Evolutionary conservation across 2,329 filamentous ascomycete genomes (phyloP).

Genomic region (Beauveria sp.): DNA sequence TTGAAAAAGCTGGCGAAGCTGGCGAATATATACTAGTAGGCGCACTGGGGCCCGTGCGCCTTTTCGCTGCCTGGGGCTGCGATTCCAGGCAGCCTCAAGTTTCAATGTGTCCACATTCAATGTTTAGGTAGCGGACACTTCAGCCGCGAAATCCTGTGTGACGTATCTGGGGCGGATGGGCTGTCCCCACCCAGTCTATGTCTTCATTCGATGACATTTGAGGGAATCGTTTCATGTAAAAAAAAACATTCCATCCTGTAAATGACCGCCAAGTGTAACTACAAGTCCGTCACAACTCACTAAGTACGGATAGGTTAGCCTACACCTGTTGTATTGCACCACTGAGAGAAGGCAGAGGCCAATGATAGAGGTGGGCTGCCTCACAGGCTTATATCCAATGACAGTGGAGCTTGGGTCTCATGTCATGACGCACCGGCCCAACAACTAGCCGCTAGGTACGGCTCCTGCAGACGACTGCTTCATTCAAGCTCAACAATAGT

Average conservation of each 20-base stretch:
- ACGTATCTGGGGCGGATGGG: neutral
- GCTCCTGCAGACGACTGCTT: neutral
- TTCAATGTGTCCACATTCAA: too few relatives aligned
- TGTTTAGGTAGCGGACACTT: neutral
- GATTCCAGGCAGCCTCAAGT: neutral
- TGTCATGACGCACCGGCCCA: conserved; percentile 31
- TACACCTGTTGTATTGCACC: neutral
- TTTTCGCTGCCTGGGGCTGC: conserved; percentile 13
- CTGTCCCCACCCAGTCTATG: neutral
- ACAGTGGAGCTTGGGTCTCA: conserved; percentile 24
- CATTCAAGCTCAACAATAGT: neutral
- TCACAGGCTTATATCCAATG: conserved; percentile 13
- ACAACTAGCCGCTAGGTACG: conserved; percentile 5
- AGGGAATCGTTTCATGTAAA: neutral
- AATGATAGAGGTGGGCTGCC: conserved; percentile 4
- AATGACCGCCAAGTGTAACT: neutral
- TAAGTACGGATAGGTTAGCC: neutral
- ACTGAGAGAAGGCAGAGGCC: neutral
- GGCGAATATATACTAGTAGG: conserved; percentile 17
- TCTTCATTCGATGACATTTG: neutral
- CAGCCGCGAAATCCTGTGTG: neutral
- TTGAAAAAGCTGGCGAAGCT: conserved; percentile 5
- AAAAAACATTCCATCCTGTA: neutral
- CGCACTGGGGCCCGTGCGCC: conserved; percentile 17
- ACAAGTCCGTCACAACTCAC: neutral